Base-by-base conservation (phyloP, 164 flowering plant genomes). In the Umbellularia californica region DNA sequence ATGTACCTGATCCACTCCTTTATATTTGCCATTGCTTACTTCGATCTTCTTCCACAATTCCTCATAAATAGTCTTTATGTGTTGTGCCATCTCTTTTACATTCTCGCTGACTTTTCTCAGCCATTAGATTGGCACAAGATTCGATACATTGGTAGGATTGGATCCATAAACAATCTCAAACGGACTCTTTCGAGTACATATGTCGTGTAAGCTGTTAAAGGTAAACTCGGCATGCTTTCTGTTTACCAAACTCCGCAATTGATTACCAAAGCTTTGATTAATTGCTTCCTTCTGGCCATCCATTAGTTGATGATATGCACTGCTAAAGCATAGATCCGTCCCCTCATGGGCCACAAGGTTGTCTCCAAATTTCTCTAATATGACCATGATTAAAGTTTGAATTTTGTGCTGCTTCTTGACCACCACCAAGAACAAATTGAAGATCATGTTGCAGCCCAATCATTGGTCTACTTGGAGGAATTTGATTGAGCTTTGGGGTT, bases 91-190 rank as follows among this genome's bases (percentile, higher is more conserved):
- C 15, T 25, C 69, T 27, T 66, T 13, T 7, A 24, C 30, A 24
- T 66, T 12, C 15, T 66, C 35, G 0, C 27, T 24, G 19, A 30
- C 41, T 24, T 30, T 12, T 66, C 6, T 2, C 25, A 17, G 30
- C 69, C 25, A n/a, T 3, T 25, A 15, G 41, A 66, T 25, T 13
- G 69, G 33, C 17, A 66, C 69, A 66, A 66, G 69, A 27, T 66
- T 17, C 17, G 27, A 66, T n/a, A 66, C 69, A 25, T 66, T 66
- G 13, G 35, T 13, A n/a, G 69, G 69, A 13, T 66, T 13, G 19
- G 30, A 17, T 17, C 41, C 69, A 66, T 66, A 66, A 23, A 66
- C n/a, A 17, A 66, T 30, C 69, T 66, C 69, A 24, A 66, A 66
- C 2, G 20, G 69, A 27, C 15, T 13, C 41, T 14, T 66, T n/a